Evolutionary conservation across 78 protist species (phyloP).

Genomic region (Dictyostelium discoideum): dicty_2.7 NC_007091.3:2824001-2824500

Average conservation of each 20-base stretch:
- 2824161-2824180: slow-evolving; percentile 26
- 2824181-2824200: background rate
- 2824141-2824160: slow-evolving; percentile 23
- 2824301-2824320: slow-evolving; percentile 1
- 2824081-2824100: slow-evolving; percentile 37
- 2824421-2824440: slow-evolving; percentile 15
- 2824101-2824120: slow-evolving; percentile 21
- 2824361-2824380: slow-evolving; percentile 7
- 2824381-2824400: slow-evolving; percentile 8
- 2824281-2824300: slow-evolving; percentile 16
- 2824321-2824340: slow-evolving; percentile 5
- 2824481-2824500: background rate
- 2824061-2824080: slow-evolving; percentile 30
- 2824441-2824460: slow-evolving; percentile 13
- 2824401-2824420: slow-evolving; percentile 58
- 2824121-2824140: slow-evolving; percentile 28
- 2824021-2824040: slow-evolving; percentile 39
- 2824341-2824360: background rate
- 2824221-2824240: slow-evolving; percentile 25
- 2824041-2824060: slow-evolving; percentile 20
- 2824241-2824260: slow-evolving; percentile 36
- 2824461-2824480: slow-evolving; percentile 3
- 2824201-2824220: background rate
- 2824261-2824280: slow-evolving; percentile 45
- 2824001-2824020: slow-evolving; percentile 38